Percentiles rank a stretch among this genome's conserved stretches.
These are phyloP conservation scores for Chlorella sp. DNA, from an alignment of 139 green algal species.

Conservation along the genomic window DNA sequence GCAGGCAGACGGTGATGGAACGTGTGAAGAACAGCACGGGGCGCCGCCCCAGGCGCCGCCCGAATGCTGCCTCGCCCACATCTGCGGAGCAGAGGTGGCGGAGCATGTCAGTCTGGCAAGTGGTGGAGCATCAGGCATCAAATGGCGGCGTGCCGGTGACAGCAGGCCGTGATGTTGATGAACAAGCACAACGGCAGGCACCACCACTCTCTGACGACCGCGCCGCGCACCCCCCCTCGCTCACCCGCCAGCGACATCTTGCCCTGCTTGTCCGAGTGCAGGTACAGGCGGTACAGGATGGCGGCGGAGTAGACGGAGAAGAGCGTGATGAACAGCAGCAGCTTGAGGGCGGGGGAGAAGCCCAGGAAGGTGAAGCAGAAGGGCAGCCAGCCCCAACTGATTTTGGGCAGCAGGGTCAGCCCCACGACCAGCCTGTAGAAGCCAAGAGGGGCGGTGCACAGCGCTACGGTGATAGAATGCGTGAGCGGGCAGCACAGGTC, in stretches of 20 bases:
- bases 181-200: too few relatives aligned
- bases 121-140: neutral
- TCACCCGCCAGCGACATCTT: slow-evolving; percentile 10
- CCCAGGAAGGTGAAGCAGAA: slow-evolving; percentile 39
- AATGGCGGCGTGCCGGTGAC: too few relatives aligned
- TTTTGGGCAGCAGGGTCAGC: slow-evolving; percentile 19
- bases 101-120: neutral
- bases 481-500: too few relatives aligned
- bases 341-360: slow-evolving; percentile 19
- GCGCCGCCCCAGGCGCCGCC: slow-evolving; percentile 2
- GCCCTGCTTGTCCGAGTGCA: slow-evolving; percentile 15
- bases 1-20: slow-evolving; percentile 6
- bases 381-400: slow-evolving; percentile 27
- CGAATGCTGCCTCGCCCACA: slow-evolving; percentile 19
- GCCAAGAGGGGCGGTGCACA: neutral
- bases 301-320: slow-evolving; percentile 27
- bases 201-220: too few relatives aligned
- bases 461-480: too few relatives aligned
- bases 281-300: slow-evolving; percentile 32
- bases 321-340: slow-evolving; percentile 34
- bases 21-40: neutral
- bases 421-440: neutral
- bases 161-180: too few relatives aligned
- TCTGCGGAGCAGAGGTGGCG: neutral
- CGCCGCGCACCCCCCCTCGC: neutral